Conservation (phyloP, 2,329 filamentous ascomycete species). For the Incumbomyces lentus region DNA sequence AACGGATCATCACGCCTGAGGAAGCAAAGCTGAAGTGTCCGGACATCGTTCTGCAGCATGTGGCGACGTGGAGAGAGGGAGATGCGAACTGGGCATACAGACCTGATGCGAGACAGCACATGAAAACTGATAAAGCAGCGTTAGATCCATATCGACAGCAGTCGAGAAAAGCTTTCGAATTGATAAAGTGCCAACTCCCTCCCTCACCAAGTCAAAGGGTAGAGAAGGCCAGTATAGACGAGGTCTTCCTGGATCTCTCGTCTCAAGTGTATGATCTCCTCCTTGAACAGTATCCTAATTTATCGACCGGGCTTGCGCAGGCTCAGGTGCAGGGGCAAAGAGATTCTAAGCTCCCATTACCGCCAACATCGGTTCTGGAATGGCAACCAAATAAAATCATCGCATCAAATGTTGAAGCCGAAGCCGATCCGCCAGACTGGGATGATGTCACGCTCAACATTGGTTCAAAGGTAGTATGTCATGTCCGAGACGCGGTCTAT, state of each 20-base stretch:
- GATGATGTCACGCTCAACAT: slow-evolving; percentile 79
- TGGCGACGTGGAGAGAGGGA: slow-evolving; percentile 86
- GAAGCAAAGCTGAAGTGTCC: slow-evolving; percentile 84
- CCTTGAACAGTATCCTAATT: slow-evolving; percentile 63
- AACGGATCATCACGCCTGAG: slow-evolving; percentile 61
- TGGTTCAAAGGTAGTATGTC: slow-evolving; percentile 75
- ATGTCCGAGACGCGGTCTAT: slow-evolving; percentile 58
- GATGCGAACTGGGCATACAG: slow-evolving; percentile 85
- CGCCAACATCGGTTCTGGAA: slow-evolving; percentile 64
- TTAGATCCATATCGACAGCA: slow-evolving; percentile 81
- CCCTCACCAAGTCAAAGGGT: slow-evolving; percentile 50
- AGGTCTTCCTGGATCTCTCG: slow-evolving; percentile 86
- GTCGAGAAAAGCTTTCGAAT: slow-evolving; percentile 66
- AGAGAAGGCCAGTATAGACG: slow-evolving; percentile 89
- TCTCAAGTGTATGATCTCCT: slow-evolving; percentile 67
- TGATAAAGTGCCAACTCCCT: slow-evolving; percentile 64
- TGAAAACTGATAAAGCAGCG: slow-evolving; percentile 81
- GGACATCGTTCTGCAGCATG: slow-evolving; percentile 73
- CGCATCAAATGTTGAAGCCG: slow-evolving; percentile 63
- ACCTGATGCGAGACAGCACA: slow-evolving; percentile 64
- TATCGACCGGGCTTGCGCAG: slow-evolving; percentile 48
- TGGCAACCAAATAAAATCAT: slow-evolving; percentile 73
- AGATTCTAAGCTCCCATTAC: slow-evolving; percentile 60
- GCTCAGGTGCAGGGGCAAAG: background rate
- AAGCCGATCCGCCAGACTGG: slow-evolving; percentile 84